A percentile compares a stretch with the other conserved stretches of the same genome.
Conservation (phyloP, 1,284 basidiomycete genomes). For the Phellopilus nigrolimitatus region DNA sequence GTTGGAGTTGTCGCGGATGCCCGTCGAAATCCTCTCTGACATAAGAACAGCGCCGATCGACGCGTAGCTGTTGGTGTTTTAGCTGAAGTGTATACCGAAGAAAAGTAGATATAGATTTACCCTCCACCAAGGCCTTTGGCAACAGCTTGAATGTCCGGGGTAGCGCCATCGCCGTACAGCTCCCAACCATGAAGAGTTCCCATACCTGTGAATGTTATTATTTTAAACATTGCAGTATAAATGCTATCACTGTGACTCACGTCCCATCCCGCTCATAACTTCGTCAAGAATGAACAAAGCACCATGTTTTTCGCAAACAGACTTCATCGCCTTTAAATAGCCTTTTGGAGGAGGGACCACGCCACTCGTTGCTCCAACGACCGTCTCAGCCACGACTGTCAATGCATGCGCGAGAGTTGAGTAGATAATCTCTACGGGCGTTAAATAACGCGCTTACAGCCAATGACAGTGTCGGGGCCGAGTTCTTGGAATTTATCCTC, state of each 20-base stretch:
- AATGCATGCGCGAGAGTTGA: neutral
- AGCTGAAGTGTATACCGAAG: neutral
- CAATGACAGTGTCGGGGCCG: conserved; percentile 75
- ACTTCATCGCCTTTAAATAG: conserved; percentile 80
- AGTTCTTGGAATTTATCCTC: conserved; percentile 80
- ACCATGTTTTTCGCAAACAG: conserved; percentile 82
- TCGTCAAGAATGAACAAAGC: conserved; percentile 86
- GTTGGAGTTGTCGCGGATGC: conserved; percentile 60
- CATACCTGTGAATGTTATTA: conserved; percentile 69
- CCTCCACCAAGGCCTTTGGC: conserved; percentile 87
- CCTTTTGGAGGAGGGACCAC: conserved; percentile 71
- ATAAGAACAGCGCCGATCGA: conserved; percentile 80
- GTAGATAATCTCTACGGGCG: conserved; percentile 1
- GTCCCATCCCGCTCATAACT: conserved; percentile 84
- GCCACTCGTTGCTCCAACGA: conserved; percentile 80
- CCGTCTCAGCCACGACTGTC: conserved; percentile 76
- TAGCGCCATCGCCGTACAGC: conserved; percentile 67
- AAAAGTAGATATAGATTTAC: conserved; percentile 37
- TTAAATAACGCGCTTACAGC: conserved; percentile 46
- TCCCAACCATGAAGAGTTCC: conserved; percentile 85
- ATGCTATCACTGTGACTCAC: conserved; percentile 37
- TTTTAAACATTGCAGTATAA: no score
- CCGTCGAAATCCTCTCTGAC: conserved; percentile 65
- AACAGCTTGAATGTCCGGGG: conserved; percentile 79
- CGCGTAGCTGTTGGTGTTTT: conserved; percentile 51